Percentiles rank a stretch among this genome's conserved stretches.
Evolutionary conservation across 2,329 filamentous ascomycete genomes (phyloP).

Genomic region (Arthroderma sp.): DNA sequence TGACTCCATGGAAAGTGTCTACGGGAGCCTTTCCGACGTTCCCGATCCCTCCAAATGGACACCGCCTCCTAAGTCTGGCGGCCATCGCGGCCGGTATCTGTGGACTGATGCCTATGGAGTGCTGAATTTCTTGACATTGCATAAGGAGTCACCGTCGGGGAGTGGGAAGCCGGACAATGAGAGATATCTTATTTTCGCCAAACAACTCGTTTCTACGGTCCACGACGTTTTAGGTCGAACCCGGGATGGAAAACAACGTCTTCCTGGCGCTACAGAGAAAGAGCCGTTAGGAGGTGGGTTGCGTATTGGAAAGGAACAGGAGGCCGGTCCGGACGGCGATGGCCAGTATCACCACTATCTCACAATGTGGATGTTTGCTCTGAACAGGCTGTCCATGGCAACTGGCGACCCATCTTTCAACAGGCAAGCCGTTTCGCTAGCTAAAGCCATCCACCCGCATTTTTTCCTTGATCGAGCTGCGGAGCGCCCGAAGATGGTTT

Average conservation of each 20-base stretch:
- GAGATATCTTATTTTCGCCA: constrained; percentile 38
- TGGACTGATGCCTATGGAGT: constrained; percentile 51
- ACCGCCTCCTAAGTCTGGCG: constrained; percentile 37
- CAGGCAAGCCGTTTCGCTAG: constrained; percentile 38
- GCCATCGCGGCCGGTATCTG: constrained; percentile 45
- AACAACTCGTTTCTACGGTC: constrained; percentile 37
- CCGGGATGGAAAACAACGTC: constrained; percentile 33
- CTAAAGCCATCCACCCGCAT: constrained; percentile 38
- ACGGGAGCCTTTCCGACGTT: constrained; percentile 24
- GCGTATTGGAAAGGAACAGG: constrained; percentile 44
- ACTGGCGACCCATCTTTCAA: constrained; percentile 37
- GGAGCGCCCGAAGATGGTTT: constrained; percentile 34
- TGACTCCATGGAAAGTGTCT: constrained; percentile 25
- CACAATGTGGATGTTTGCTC: constrained; percentile 50
- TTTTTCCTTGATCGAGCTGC: constrained; percentile 34
- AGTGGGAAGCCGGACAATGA: constrained; percentile 13
- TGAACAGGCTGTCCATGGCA: constrained; percentile 41
- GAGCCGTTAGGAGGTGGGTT: constrained; percentile 43
- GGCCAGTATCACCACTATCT: constrained; percentile 51
- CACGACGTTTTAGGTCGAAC: constrained; percentile 42
- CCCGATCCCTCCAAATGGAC: constrained; percentile 29
- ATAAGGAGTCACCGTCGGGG: constrained; percentile 20
- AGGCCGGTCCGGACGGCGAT: constrained; percentile 38
- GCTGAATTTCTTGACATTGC: constrained; percentile 45
- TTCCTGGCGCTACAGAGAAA: constrained; percentile 39